Evolutionary conservation across 2,329 filamentous ascomycete species (phyloP).

Genomic region (Arthroderma sp.): DNA sequence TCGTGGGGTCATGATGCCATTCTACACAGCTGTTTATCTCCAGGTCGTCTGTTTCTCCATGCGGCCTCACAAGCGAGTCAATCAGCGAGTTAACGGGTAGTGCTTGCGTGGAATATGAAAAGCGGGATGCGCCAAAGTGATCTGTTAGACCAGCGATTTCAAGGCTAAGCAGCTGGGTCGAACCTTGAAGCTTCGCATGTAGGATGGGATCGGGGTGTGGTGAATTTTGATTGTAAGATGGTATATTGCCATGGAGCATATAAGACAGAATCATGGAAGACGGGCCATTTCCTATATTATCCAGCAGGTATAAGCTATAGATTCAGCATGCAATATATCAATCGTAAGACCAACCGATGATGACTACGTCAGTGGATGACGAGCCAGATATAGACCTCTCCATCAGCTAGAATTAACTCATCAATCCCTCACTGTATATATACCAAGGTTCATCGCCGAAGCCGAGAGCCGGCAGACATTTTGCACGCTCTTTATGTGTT

Average conservation of each 20-base stretch:
- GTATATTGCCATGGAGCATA: slow-evolving; percentile 48
- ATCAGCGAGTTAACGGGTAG: slow-evolving; percentile 47
- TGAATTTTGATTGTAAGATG: slow-evolving; percentile 38
- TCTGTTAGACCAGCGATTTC: slow-evolving; percentile 38
- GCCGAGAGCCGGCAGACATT: too few relatives aligned
- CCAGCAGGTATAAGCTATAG: neutral
- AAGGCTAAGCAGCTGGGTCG: slow-evolving; percentile 35
- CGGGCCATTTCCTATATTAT: slow-evolving; percentile 43
- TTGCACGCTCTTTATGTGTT: too few relatives aligned
- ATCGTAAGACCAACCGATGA: slow-evolving; percentile 16
- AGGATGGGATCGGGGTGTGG: slow-evolving; percentile 46
- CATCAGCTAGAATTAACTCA: slow-evolving; percentile 4
- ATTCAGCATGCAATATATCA: neutral
- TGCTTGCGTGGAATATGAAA: slow-evolving; percentile 49
- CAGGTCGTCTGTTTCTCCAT: slow-evolving; percentile 44
- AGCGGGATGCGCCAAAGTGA: slow-evolving; percentile 44
- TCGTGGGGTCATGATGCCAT: slow-evolving; percentile 40
- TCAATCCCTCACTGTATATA: neutral
- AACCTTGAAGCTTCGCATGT: slow-evolving; percentile 39
- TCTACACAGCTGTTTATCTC: slow-evolving; percentile 38
- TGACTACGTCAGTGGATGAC: slow-evolving; percentile 18
- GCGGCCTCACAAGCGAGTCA: slow-evolving; percentile 46
- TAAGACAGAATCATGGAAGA: slow-evolving; percentile 50
- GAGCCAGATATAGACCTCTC: slow-evolving; percentile 2
- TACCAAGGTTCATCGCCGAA: too few relatives aligned